Percentiles rank a stretch among this genome's conserved stretches.
These are phyloP conservation scores for Podospora anserina DNA, from an alignment of 495 filamentous ascomycete species.

Conservation along the genomic window DNA sequence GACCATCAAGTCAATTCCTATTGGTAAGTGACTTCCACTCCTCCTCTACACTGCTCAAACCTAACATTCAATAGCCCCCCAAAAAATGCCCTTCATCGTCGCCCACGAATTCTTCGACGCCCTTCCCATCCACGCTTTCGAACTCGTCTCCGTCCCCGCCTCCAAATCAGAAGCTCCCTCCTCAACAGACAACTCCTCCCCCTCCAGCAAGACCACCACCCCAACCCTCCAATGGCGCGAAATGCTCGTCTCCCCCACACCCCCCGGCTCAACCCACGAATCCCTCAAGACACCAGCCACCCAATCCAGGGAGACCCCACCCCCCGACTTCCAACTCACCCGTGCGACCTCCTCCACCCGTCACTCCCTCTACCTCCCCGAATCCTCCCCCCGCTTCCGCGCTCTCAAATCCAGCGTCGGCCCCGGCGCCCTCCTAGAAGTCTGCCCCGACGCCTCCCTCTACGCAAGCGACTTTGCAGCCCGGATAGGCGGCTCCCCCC, in stretches of 20 bases:
- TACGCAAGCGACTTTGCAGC: constrained; percentile 76
- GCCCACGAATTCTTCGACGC: constrained; percentile 99
- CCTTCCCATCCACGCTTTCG: constrained; percentile 95
- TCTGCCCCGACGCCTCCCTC: constrained; percentile 79
- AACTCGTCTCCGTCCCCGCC: constrained; percentile 57
- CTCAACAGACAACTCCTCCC: constrained; percentile 41
- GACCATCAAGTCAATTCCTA: constrained; percentile 77
- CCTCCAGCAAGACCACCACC: constrained; percentile 42
- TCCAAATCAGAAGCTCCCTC: constrained; percentile 41
- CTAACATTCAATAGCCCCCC: constrained; percentile 38
- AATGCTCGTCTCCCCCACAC: constrained; percentile 72
- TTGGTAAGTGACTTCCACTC: constrained; percentile 22
- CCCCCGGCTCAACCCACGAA: constrained; percentile 45
- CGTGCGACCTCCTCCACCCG: constrained; percentile 69
- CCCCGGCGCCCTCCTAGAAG: constrained; percentile 69
- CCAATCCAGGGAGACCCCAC: constrained; percentile 48
- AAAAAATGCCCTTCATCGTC: constrained; percentile 83
- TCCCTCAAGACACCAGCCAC: constrained; percentile 50
- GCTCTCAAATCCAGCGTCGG: constrained; percentile 61
- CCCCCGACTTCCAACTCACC: constrained; percentile 80
- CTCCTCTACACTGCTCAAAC: constrained; percentile 17
- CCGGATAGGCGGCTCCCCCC: constrained; percentile 69
- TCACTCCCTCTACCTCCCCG: constrained; percentile 78
- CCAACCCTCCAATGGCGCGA: constrained; percentile 78
- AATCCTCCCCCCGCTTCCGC: constrained; percentile 76